Base-by-base conservation (phyloP, 495 filamentous ascomycete genomes). In the Sporormia fimetaria region DNA sequence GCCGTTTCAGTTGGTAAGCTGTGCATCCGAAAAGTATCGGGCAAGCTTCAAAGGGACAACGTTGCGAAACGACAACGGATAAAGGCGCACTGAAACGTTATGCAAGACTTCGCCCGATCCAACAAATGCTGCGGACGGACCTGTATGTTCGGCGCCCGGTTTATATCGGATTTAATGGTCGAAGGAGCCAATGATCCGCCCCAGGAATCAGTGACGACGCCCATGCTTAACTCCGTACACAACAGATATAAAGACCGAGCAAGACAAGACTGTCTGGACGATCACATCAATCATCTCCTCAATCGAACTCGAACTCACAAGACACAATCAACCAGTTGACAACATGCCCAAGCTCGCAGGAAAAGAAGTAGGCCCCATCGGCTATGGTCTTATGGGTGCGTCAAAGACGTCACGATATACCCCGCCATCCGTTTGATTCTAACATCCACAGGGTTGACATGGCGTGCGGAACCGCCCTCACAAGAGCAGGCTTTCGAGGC, bases 401-500 rank as follows among this genome's bases (percentile, higher is more conserved):
- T 23, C 3, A 21, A n/a, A n/a, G n/a, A n/a, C 17, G 11, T 9
- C 25, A 31, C 25, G 32, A 11, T 30, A 6, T 7, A 24, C 35
- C 15, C 22, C 12, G 1, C 29, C 8, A 27, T 21, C 3, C 37
- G 11, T 22, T 15, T 25, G 16, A 34, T 30, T 9, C 26, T 42
- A 37, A 43, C 16, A 31, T 22, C 12, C 27, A 31, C 47, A 81
- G 77, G 82, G 52, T 65, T 88, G 47, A 90, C 83, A 31, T 87
- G 81, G 82, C 67, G 76, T n/a, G 48, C 63, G 3, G 52, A 67
- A 2, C 76, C 74, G 1, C 62, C 68, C 2, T 52, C 77, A 2
- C 58, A 77, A 23, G 70, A 77, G 21, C 66, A 77, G 54, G 69
- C 78, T 44, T 78, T 88, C 55, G 70, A 71, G 42, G 71, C 80